Percentiles rank a stretch among this genome's conserved stretches.
Evolutionary conservation across 352 stramenopile genomes (phyloP).

Genomic region (Globisporangium mamillatum): DNA sequence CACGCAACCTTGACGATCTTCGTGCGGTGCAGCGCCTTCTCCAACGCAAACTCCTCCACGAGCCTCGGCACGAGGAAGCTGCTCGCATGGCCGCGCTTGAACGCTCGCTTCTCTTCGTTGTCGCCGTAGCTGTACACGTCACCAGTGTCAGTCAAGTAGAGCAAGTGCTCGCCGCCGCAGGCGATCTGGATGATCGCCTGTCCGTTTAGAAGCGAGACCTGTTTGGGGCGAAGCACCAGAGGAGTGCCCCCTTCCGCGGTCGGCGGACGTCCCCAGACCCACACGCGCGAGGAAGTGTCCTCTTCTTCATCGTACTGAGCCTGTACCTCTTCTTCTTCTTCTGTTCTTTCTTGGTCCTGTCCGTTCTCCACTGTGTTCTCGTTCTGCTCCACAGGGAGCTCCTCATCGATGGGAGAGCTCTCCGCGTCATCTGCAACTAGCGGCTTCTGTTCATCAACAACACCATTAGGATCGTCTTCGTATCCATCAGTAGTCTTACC

Average conservation of each 20-base stretch:
- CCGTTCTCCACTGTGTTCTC: constrained; percentile 3
- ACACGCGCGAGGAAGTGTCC: constrained; percentile 40
- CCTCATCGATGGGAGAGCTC: neutral
- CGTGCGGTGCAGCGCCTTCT: constrained; percentile 72
- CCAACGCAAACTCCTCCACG: constrained; percentile 74
- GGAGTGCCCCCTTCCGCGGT: constrained; percentile 47
- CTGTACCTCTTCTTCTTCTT: neutral
- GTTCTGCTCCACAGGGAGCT: neutral
- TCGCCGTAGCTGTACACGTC: constrained; percentile 82
- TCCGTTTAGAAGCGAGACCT: constrained; percentile 42
- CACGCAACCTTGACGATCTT: constrained; percentile 63
- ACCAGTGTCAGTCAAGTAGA: constrained; percentile 72
- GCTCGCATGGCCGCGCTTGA: constrained; percentile 16
- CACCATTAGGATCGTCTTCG: neutral
- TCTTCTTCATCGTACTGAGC: constrained; percentile 9
- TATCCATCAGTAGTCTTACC: too few species aligned
- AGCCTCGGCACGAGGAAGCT: constrained; percentile 56
- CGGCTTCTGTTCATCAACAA: neutral
- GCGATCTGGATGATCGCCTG: constrained; percentile 74
- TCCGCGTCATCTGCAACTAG: constrained; percentile 7
- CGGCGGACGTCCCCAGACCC: constrained; percentile 68
- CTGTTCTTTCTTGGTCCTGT: constrained; percentile 1
- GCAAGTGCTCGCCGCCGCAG: constrained; percentile 70
- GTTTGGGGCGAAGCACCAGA: constrained; percentile 65
- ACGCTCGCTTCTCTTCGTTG: constrained; percentile 52